A percentile compares a stretch with the other conserved stretches of the same genome.
phyloP scores from a whole-genome alignment of 2,329 filamentous ascomycete species.

The Mariannaea sp. region DNA sequence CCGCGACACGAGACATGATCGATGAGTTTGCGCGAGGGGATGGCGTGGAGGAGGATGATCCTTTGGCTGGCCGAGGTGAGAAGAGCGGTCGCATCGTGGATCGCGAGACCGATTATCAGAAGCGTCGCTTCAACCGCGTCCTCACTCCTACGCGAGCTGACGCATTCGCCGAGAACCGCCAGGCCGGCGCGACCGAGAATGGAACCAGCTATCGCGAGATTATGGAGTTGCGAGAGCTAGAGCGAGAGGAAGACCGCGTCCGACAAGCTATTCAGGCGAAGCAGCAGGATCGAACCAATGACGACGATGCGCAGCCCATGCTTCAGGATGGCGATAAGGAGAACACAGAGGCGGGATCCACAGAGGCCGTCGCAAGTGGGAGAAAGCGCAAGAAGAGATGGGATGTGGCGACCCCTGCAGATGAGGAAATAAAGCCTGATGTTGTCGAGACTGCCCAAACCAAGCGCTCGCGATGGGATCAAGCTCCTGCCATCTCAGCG shows the following conservation, averaged over 20 bases:
- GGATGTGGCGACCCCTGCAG: conserved; percentile 71
- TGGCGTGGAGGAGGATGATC: conserved; percentile 90
- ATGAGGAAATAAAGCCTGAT: conserved; percentile 55
- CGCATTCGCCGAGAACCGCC: conserved; percentile 77
- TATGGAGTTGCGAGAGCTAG: conserved; percentile 88
- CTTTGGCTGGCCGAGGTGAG: conserved; percentile 79
- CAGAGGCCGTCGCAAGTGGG: conserved; percentile 64
- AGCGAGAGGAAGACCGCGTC: conserved; percentile 91
- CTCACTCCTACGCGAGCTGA: conserved; percentile 86
- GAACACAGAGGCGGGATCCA: conserved; percentile 70
- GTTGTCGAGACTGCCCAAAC: conserved; percentile 58
- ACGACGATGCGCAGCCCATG: conserved; percentile 72
- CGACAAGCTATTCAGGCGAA: conserved; percentile 79
- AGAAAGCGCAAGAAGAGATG: conserved; percentile 93
- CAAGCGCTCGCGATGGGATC: conserved; percentile 88
- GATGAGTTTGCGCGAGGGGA: conserved; percentile 88
- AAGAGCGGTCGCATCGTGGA: conserved; percentile 89
- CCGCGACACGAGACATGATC: conserved; percentile 87
- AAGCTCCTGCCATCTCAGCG: conserved; percentile 65
- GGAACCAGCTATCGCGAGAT: conserved; percentile 85
- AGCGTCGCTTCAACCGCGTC: conserved; percentile 86
- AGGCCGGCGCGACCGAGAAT: conserved; percentile 69
- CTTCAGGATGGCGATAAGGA: conserved; percentile 78
- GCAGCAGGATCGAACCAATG: conserved; percentile 58
- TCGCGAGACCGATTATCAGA: conserved; percentile 97